phyloP scores from a whole-genome alignment of 441 rosid species.

The Corymbia citriodora region DNA sequence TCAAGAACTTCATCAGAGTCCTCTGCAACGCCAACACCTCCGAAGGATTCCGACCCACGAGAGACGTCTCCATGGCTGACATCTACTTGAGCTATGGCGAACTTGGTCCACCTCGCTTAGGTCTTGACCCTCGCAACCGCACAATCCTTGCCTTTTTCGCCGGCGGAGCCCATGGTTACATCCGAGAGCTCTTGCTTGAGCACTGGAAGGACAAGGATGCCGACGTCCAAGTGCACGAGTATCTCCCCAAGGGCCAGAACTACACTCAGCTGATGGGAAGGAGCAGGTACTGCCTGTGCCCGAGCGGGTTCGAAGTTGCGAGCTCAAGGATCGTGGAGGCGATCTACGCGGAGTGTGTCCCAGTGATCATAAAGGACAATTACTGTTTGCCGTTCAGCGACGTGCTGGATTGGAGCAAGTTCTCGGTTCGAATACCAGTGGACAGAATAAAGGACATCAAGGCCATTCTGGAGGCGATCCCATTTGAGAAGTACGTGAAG shows the following conservation, averaged over 20 bases:
- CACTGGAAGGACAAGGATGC: slow-evolving; percentile 37
- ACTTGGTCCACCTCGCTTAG: slow-evolving; percentile 10
- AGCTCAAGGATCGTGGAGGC: slow-evolving; percentile 33
- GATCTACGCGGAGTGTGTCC: slow-evolving; percentile 25
- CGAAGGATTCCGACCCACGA: slow-evolving; percentile 28
- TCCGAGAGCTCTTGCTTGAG: slow-evolving; percentile 22
- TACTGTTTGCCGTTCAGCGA: slow-evolving; percentile 12
- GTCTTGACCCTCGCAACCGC: slow-evolving; percentile 15
- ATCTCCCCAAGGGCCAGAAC: slow-evolving; percentile 18
- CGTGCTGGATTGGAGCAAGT: slow-evolving; percentile 15
- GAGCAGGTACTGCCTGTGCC: slow-evolving; percentile 49
- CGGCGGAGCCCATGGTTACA: slow-evolving; percentile 37
- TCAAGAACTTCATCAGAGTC: slow-evolving; percentile 31
- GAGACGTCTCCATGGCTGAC: slow-evolving; percentile 42
- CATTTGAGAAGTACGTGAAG: not conserved
- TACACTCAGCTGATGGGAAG: slow-evolving; percentile 30
- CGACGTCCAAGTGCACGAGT: slow-evolving; percentile 30
- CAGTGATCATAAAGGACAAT: slow-evolving; percentile 13
- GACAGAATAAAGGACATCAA: slow-evolving; percentile 14
- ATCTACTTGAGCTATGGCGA: slow-evolving; percentile 4
- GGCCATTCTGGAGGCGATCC: slow-evolving; percentile 4
- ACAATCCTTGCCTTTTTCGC: slow-evolving; percentile 46
- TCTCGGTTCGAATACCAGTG: slow-evolving; percentile 3
- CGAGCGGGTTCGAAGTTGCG: slow-evolving; percentile 58
- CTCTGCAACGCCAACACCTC: slow-evolving; percentile 50